These are phyloP conservation scores for Sideroxylon spinosum DNA, from an alignment of 179 eudicot species.

Conservation along the genomic window DNA sequence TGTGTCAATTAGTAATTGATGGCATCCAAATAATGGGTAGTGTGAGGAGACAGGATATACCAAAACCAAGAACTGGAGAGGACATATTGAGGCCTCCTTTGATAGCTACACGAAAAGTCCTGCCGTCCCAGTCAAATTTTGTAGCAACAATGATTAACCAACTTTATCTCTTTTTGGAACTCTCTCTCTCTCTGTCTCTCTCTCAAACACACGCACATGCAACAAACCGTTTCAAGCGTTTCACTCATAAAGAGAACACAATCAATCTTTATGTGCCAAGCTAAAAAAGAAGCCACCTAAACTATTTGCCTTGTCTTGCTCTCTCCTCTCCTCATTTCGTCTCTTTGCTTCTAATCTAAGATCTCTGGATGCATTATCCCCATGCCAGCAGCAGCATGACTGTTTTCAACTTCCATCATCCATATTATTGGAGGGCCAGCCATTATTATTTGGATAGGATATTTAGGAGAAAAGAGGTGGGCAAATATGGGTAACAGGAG, in stretches of 20 bases:
- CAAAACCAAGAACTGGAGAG: neutral
- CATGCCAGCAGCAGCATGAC: constrained; percentile 13
- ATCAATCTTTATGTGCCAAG: constrained; percentile 24
- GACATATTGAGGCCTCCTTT: constrained; percentile 47
- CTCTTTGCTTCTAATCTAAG: neutral
- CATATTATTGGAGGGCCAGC: constrained; percentile 15
- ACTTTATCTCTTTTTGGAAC: constrained; percentile 22
- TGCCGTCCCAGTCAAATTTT: constrained; percentile 39
- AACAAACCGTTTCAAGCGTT: constrained; percentile 20
- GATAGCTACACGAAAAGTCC: constrained; percentile 39
- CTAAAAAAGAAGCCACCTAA: neutral
- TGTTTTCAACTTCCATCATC: constrained; percentile 14
- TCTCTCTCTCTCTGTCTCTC: constrained; percentile 6
- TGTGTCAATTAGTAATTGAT: no score
- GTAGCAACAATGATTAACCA: constrained; percentile 24
- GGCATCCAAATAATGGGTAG: no score
- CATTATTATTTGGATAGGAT: constrained; percentile 26
- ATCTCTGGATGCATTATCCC: neutral
- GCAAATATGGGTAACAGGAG: constrained; percentile 36
- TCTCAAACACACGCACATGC: constrained; percentile 16
- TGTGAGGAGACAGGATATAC: no score
- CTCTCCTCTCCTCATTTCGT: constrained; percentile 17
- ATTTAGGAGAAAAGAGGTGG: constrained; percentile 21
- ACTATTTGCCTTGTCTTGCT: neutral
- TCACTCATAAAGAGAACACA: constrained; percentile 20